phyloP scores from a whole-genome alignment of 257 asterid genomes.

The Thymus mandschuricus region DNA sequence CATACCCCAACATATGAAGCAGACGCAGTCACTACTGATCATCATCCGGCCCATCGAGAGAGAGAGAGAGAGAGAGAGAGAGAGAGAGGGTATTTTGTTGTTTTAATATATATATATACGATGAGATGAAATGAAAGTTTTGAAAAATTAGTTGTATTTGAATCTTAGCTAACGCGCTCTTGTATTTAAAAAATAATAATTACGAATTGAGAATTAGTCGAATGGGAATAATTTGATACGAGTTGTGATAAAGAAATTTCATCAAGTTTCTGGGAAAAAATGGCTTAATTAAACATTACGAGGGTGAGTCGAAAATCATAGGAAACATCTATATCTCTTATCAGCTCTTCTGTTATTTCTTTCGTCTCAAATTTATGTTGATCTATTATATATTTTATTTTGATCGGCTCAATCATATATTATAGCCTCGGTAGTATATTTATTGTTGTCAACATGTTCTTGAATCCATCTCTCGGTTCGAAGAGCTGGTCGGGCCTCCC shows the following conservation, averaged over 20 bases:
- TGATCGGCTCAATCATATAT: no score
- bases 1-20: not conserved
- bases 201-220: not conserved
- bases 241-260: not conserved
- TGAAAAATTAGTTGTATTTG: not conserved
- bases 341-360: no score
- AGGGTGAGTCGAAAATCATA: not conserved
- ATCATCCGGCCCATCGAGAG: not conserved
- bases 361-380: no score
- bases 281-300: not conserved
- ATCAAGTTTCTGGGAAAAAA: not conserved
- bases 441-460: no score
- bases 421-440: no score
- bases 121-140: not conserved
- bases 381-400: no score
- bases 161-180: not conserved
- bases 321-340: not conserved
- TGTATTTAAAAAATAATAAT: not conserved
- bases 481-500: no score
- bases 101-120: not conserved
- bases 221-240: not conserved
- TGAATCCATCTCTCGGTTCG: no score
- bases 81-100: not conserved
- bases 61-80: not conserved
- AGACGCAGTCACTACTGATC: not conserved